Evolutionary conservation across 768 basidiomycete species (phyloP), one percentile per base, ranked within the genome.

Genomic region (Trametes meyenii): DNA sequence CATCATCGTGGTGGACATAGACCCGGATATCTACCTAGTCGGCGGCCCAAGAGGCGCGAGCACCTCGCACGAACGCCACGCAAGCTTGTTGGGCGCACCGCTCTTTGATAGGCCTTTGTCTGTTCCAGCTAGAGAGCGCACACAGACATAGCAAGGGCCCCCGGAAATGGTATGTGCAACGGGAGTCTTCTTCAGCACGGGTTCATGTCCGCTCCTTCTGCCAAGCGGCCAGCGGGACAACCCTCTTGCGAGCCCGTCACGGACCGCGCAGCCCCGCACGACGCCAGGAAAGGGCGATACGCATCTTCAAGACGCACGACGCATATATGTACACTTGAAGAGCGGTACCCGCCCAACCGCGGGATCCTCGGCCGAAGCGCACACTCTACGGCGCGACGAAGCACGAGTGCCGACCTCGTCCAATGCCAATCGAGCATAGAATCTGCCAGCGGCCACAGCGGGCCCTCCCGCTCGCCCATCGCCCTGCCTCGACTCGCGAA

Each of bases 361-460:
- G 57, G 57, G 57, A 58, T 58, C 57, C 57, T 58, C 57, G 57
- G 57, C 16, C 49, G 57, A 58, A 58, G 57, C 48, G 19, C 45
- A 26, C 48, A 50, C 29, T 19, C 48, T 24, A 21, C 26, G 48
- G 48, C 26, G 50, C 35, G 50, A 14, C 3, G 19, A 19, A 38
- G 35, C 51, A 52, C 38, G 36, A 10, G 12, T 21, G 14, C 11
- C 38, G 43, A 5, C 29, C 43, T 14, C 29, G 43, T 19, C 45
- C 21, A 46, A n/a, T 45, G 17, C n/a, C 45, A 19, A 24, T 24
- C 13, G 21, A 21, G 45, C 45, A 46, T 19, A 13, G 45, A 45
- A 10, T 10, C 21, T 24, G 8, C 21, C 45, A 45, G 44, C 45
- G 14, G 23, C 45, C 21, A 16, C 21, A 26, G 21, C 45, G 23